These are phyloP conservation scores for Quercus phellos DNA, from an alignment of 331 rosid species.

Conservation along the genomic window DNA sequence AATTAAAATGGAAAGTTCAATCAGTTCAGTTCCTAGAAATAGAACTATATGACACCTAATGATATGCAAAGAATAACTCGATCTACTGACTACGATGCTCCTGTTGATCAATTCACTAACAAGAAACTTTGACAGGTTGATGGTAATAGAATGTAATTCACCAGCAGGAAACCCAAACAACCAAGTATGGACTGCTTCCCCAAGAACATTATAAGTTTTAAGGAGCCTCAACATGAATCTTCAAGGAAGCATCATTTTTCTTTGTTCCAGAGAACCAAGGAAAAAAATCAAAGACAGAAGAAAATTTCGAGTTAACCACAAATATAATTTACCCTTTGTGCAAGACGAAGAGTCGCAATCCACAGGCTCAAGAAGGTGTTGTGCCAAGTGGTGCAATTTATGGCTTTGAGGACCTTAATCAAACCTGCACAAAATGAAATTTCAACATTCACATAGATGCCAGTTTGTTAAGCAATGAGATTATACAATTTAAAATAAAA, in stretches of 20 bases:
- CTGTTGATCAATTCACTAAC: background rate
- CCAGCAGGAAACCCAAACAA: background rate
- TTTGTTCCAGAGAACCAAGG: background rate
- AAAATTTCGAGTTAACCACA: background rate
- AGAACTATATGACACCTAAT: background rate
- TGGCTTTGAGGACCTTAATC: constrained; percentile 76
- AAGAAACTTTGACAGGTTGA: background rate
- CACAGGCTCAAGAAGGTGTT: constrained; percentile 88
- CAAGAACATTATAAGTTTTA: background rate
- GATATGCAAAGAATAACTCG: background rate
- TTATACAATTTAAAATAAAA: constrained; percentile 8
- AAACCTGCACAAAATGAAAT: constrained; percentile 49
- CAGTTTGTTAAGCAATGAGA: background rate
- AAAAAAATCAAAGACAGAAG: background rate
- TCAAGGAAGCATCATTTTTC: background rate
- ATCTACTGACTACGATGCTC: background rate
- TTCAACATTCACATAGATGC: background rate
- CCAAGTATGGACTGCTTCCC: background rate
- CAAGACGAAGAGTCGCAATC: constrained; percentile 88
- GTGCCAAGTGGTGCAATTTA: constrained; percentile 88
- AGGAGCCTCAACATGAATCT: background rate
- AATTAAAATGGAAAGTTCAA: background rate
- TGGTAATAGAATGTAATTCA: background rate
- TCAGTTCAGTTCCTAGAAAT: background rate
- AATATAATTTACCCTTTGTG: constrained; percentile 73